These are phyloP conservation scores for Flaveria trinervia DNA, from an alignment of 129 eudicot genomes.

Conservation along the genomic window DNA sequence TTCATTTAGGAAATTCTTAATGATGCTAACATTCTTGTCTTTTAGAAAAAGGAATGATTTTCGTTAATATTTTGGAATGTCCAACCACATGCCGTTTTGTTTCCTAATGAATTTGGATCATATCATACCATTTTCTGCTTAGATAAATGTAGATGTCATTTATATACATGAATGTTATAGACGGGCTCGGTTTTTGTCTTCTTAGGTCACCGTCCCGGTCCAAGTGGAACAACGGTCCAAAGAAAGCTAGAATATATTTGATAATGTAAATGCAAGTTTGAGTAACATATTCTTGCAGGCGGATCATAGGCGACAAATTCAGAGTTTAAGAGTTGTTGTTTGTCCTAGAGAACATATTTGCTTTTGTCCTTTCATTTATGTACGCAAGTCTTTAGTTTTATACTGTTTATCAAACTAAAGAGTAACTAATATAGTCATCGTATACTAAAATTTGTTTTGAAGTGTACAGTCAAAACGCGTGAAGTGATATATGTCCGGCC, in stretches of 20 bases:
- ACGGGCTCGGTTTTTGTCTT: constrained; percentile 17
- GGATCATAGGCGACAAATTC: background rate
- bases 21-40: constrained; percentile 28
- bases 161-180: constrained; percentile 9
- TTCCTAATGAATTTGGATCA: constrained; percentile 37
- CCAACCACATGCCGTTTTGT: constrained; percentile 43
- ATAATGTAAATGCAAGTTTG: background rate
- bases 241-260: constrained; percentile 6
- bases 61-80: constrained; percentile 13
- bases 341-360: background rate
- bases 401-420: background rate
- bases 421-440: background rate
- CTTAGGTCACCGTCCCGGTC: background rate
- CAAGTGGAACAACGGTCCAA: background rate
- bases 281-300: constrained; percentile 9
- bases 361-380: background rate
- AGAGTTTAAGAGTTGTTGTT: background rate
- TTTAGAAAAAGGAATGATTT: constrained; percentile 18
- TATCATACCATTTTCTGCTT: constrained; percentile 27
- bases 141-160: constrained; percentile 15
- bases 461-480: background rate
- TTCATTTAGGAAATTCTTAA: constrained; percentile 14
- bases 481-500: background rate
- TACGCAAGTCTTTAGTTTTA: background rate
- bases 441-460: background rate